These are phyloP conservation scores for Candida khao-thaluensis DNA, from an alignment of 805 yeast species.

Conservation along the genomic window DNA sequence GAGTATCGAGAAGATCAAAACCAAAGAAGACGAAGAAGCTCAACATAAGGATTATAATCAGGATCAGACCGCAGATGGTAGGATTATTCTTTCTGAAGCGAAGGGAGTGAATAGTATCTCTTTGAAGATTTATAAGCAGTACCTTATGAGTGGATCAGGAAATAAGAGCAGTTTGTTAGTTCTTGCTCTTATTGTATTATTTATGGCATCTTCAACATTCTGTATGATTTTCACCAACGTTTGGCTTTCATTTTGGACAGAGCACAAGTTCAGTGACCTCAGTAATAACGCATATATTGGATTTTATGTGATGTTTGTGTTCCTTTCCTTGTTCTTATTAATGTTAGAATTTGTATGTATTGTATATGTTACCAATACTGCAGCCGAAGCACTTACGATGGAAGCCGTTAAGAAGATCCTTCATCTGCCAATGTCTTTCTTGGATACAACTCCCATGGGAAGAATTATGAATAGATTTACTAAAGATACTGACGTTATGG, in stretches of 20 bases:
- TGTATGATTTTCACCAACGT: slow-evolving; percentile 60
- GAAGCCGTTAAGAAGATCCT: slow-evolving; percentile 58
- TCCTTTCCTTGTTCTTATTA: slow-evolving; percentile 48
- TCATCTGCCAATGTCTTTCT: slow-evolving; percentile 76
- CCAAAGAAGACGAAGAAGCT: slow-evolving; percentile 28
- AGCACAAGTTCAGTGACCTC: slow-evolving; percentile 45
- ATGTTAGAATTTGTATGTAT: slow-evolving; percentile 45
- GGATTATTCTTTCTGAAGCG: slow-evolving; percentile 47
- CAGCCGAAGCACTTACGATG: slow-evolving; percentile 59
- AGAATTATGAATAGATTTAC: slow-evolving; percentile 83
- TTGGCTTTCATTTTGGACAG: slow-evolving; percentile 85
- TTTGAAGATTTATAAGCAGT: slow-evolving; percentile 47
- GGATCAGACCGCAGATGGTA: slow-evolving; percentile 24
- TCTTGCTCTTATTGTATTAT: slow-evolving; percentile 24
- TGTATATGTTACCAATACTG: slow-evolving; percentile 47
- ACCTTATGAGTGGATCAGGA: slow-evolving; percentile 59
- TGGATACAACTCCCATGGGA: slow-evolving; percentile 87
- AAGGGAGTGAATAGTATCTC: slow-evolving; percentile 56
- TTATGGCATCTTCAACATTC: slow-evolving; percentile 46
- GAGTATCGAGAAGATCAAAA: slow-evolving; percentile 7
- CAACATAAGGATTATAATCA: slow-evolving; percentile 28
- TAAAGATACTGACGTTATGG: slow-evolving; percentile 81
- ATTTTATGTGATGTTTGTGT: slow-evolving; percentile 59
- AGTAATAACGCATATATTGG: slow-evolving; percentile 67
- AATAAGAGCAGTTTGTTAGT: slow-evolving; percentile 22